phyloP scores from a whole-genome alignment of 1,284 basidiomycete genomes.

The Papiliotrema flavescens region DNA sequence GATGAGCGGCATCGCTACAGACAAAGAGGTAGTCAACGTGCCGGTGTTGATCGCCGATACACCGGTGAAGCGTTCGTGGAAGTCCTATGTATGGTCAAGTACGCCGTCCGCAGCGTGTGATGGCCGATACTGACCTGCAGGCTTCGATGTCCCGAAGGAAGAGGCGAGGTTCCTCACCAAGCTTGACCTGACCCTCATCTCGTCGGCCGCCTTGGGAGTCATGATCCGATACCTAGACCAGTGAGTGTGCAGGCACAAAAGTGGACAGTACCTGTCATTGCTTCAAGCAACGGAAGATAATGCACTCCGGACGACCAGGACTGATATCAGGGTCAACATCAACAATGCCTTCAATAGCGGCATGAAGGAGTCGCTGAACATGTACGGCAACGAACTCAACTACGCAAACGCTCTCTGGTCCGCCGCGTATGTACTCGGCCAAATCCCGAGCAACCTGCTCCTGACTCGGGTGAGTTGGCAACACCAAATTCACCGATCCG shows the following conservation, averaged over 20 bases:
- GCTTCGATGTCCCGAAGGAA: constrained; percentile 17
- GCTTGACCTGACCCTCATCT: constrained; percentile 30
- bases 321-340: constrained; percentile 17
- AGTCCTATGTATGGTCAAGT: background rate
- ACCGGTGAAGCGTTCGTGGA: background rate
- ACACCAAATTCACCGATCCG: no score
- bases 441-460: constrained; percentile 27
- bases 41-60: background rate
- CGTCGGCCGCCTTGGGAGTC: constrained; percentile 25
- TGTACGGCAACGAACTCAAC: constrained; percentile 6
- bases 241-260: no score
- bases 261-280: no score
- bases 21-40: background rate
- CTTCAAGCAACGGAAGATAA: no score
- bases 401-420: constrained; percentile 34
- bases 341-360: constrained; percentile 26
- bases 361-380: constrained; percentile 11
- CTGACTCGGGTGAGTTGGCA: no score
- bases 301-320: background rate
- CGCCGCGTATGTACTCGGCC: constrained; percentile 32
- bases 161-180: constrained; percentile 27
- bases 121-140: background rate
- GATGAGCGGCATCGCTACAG: no score
- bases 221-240: constrained; percentile 33
- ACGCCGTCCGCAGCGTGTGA: background rate